phyloP scores from a whole-genome alignment of 1,139 yeast species.

The Lodderomyces theae region DNA sequence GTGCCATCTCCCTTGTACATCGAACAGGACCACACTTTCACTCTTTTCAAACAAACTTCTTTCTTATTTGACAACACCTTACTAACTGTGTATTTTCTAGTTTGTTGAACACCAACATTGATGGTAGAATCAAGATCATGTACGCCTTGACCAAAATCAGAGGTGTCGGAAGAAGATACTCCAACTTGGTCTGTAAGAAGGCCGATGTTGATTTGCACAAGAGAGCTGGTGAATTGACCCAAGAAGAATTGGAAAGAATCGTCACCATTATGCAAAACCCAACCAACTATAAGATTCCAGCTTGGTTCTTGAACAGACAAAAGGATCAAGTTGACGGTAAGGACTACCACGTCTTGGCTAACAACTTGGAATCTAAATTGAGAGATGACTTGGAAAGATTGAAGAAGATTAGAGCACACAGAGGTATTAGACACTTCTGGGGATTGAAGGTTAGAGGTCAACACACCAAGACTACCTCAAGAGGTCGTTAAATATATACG shows the following conservation, averaged over 20 bases:
- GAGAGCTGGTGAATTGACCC: constrained; percentile 99
- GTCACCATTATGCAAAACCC: constrained; percentile 99
- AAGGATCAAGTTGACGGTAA: constrained; percentile 98
- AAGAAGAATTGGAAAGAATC: constrained; percentile 99
- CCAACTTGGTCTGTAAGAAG: constrained; percentile 99
- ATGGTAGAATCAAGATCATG: constrained; percentile 99
- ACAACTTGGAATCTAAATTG: constrained; percentile 98
- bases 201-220: constrained; percentile 98
- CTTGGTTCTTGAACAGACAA: constrained; percentile 99
- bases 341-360: constrained; percentile 98
- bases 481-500: constrained; percentile 63
- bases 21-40: no score
- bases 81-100: constrained; percentile 47
- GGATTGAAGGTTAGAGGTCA: constrained; percentile 97
- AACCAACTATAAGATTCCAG: constrained; percentile 97
- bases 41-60: not conserved
- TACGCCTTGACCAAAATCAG: constrained; percentile 99
- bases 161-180: constrained; percentile 99
- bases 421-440: constrained; percentile 99
- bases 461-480: constrained; percentile 99
- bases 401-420: constrained; percentile 99
- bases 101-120: constrained; percentile 99
- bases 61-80: constrained; percentile 7
- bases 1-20: no score
- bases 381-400: constrained; percentile 99